These are phyloP conservation scores for Hortaea werneckii DNA, from an alignment of 2,329 filamentous ascomycete genomes.

Conservation along the genomic window DNA sequence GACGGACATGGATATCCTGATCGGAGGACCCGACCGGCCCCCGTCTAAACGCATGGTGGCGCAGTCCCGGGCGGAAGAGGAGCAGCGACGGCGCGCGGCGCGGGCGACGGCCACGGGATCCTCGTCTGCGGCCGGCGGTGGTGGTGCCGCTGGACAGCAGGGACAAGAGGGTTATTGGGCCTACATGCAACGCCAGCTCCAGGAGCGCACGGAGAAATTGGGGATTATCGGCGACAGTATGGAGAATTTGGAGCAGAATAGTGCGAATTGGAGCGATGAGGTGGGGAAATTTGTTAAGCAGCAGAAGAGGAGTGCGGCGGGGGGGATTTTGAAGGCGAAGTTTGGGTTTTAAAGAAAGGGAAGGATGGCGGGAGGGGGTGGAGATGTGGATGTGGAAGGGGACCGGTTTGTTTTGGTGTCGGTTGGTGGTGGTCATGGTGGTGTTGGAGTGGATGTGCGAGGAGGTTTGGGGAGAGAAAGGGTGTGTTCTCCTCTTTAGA, in stretches of 20 bases:
- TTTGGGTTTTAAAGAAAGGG: constrained; percentile 15
- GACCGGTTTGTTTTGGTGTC: no score
- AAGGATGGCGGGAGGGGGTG: no score
- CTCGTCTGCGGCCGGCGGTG: not conserved
- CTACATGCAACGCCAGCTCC: constrained; percentile 77
- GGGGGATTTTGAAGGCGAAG: constrained; percentile 43
- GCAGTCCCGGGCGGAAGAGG: constrained; percentile 65
- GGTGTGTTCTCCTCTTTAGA: no score
- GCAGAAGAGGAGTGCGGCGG: constrained; percentile 76
- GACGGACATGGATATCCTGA: constrained; percentile 77
- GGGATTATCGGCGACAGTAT: constrained; percentile 75
- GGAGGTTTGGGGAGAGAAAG: no score
- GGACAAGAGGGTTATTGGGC: constrained; percentile 57
- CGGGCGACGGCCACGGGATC: constrained; percentile 26
- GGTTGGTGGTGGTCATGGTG: no score
- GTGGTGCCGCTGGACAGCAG: constrained; percentile 9
- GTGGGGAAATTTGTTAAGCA: constrained; percentile 76
- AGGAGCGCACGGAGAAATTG: constrained; percentile 82
- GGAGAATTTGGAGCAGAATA: constrained; percentile 71
- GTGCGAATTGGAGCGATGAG: constrained; percentile 74
- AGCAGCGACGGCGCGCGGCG: constrained; percentile 36
- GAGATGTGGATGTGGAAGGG: no score
- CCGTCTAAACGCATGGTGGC: constrained; percentile 81
- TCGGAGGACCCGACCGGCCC: constrained; percentile 79
- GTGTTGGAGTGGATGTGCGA: no score